A percentile compares a stretch with the other conserved stretches of the same genome.
Evolutionary conservation across 257 asterid species (phyloP).

Genomic region (Echites panduratus): DNA sequence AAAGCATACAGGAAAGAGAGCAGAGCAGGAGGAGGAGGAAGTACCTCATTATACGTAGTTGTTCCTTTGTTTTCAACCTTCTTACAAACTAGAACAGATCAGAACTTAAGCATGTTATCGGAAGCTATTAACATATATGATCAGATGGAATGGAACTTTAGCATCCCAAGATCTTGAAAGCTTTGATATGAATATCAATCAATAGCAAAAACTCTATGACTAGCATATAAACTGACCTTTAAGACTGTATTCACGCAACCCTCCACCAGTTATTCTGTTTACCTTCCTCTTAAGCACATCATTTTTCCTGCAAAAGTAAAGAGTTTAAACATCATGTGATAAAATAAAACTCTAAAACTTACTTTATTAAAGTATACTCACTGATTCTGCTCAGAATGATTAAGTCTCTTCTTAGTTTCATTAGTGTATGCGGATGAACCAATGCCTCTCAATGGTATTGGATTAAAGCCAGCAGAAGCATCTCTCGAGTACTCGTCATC

Average conservation of each 20-base stretch:
- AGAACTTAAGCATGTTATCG: background rate
- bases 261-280: constrained; percentile 15
- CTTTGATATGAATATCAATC: background rate
- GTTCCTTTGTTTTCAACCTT: constrained; percentile 24
- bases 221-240: constrained; percentile 15
- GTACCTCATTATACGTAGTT: constrained; percentile 22
- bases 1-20: background rate
- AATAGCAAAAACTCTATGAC: background rate
- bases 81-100: constrained; percentile 20
- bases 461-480: background rate
- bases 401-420: background rate
- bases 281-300: constrained; percentile 11
- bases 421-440: background rate
- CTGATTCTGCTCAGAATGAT: background rate
- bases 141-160: background rate
- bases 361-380: background rate
- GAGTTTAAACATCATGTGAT: background rate
- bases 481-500: background rate
- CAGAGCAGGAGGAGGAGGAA: background rate
- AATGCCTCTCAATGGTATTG: background rate
- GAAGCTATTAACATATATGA: background rate
- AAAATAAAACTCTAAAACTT: background rate
- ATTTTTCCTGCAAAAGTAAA: constrained; percentile 1
- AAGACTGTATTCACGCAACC: constrained; percentile 22
- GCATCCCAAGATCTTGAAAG: background rate